Evolutionary conservation across 1,139 yeast genomes (phyloP), one percentile per base, ranked within the genome.

Genomic region (Hanseniaspora uvarum): DNA sequence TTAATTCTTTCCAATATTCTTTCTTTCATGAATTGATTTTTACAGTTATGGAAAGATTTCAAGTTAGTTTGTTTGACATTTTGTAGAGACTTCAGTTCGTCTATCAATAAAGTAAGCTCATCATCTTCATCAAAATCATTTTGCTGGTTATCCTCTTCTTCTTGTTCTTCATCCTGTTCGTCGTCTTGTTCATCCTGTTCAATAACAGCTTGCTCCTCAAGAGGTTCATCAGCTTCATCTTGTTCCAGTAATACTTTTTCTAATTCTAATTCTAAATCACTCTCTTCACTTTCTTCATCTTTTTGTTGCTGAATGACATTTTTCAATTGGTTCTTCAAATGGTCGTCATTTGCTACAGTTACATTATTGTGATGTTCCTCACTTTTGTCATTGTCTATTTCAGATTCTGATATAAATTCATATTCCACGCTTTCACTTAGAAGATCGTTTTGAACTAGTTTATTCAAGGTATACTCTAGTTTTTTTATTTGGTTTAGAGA

Each of bases 21-120:
- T 69, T 84, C 86, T 65, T 83, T 81, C 79, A 92, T 76, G 72
- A 92, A 83, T 62, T 89, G 89, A 65, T 88, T 88, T 37, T 89
- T 80, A 1, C 94, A 50, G 24, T 39, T 89, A 56, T 83, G 82
- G 18, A 76, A 79, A 50, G 87, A 78, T 61, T 86, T 92, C 53
- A 76, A 76, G 64, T 79, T 80, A 63, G 89, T 92, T 61, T 81
- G 81, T 53, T 77, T 80, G 55, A 94, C 85, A 0, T 92, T 89
- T 43, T 50, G 53, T n/a, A 50, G 12, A 10, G 78, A 71, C 63
- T 86, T 89, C 58, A 94, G 73, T 63, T 94, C 98, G 14, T 76
- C 72, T 54, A 94, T 81, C 65, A 89, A 97, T 66, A 89, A 97
- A 58, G 53, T 31, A 6, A 49, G 24, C 26, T 63, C 70, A 31